Conservation (phyloP, 345 rosid genomes). For the Lumnitzera littorea region DNA sequence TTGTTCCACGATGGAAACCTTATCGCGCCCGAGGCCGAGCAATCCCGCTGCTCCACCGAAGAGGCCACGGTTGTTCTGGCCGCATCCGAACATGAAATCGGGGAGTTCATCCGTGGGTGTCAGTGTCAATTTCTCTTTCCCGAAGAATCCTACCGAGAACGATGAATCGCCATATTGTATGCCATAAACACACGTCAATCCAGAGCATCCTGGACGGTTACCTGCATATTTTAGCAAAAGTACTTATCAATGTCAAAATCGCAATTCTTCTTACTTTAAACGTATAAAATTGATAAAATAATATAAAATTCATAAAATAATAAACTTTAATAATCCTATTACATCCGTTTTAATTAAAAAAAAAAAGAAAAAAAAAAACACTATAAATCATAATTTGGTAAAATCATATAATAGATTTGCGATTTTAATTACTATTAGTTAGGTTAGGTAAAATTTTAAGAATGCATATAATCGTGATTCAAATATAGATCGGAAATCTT, state of each 20-base stretch:
- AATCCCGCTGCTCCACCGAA: slow-evolving; percentile 67
- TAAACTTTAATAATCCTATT: no score
- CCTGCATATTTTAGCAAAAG: slow-evolving; percentile 22
- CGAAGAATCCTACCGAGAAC: slow-evolving; percentile 55
- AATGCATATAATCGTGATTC: not conserved
- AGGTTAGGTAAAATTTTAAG: no score
- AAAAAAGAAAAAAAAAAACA: no score
- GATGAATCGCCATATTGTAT: slow-evolving; percentile 80
- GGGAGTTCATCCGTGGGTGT: slow-evolving; percentile 37
- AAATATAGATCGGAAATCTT: not conserved
- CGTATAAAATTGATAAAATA: no score
- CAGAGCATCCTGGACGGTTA: slow-evolving; percentile 30
- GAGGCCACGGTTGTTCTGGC: slow-evolving; percentile 73
- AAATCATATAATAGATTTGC: no score
- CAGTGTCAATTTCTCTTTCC: slow-evolving; percentile 50
- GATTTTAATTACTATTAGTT: no score
- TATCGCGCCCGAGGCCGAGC: slow-evolving; percentile 75
- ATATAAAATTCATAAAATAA: no score
- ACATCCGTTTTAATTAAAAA: no score
- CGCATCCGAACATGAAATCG: slow-evolving; percentile 65
- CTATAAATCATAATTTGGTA: no score
- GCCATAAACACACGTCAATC: slow-evolving; percentile 60
- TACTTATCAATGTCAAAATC: no score
- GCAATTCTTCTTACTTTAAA: no score
- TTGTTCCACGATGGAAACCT: slow-evolving; percentile 61